Evolutionary conservation across 2,329 filamentous ascomycete genomes (phyloP).

Genomic region (Xylaria multiplex): DNA sequence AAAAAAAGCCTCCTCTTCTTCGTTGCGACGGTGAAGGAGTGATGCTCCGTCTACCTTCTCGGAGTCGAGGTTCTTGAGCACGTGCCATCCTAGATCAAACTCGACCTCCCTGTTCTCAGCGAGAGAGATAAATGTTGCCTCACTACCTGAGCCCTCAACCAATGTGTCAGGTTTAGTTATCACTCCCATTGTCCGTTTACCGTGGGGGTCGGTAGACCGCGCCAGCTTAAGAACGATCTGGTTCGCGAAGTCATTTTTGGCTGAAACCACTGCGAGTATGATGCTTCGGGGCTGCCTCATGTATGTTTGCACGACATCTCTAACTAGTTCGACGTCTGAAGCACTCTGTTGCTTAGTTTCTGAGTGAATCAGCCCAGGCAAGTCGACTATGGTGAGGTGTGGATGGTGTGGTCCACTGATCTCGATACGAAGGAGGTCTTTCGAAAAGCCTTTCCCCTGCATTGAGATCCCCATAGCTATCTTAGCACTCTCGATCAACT

Average conservation of each 20-base stretch:
- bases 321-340: slow-evolving; percentile 57
- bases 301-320: slow-evolving; percentile 62
- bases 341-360: slow-evolving; percentile 59
- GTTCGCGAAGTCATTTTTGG: slow-evolving; percentile 66
- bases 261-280: slow-evolving; percentile 67
- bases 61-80: slow-evolving; percentile 59
- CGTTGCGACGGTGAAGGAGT: slow-evolving; percentile 51
- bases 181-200: slow-evolving; percentile 59
- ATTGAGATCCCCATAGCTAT: slow-evolving; percentile 60
- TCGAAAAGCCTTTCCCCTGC: slow-evolving; percentile 53
- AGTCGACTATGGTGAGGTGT: slow-evolving; percentile 67
- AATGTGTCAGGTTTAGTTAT: slow-evolving; percentile 61
- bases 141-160: slow-evolving; percentile 51
- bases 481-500: slow-evolving; percentile 55
- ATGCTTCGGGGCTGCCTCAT: slow-evolving; percentile 67
- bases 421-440: slow-evolving; percentile 60
- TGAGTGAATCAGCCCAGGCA: slow-evolving; percentile 65
- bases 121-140: slow-evolving; percentile 54
- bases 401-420: slow-evolving; percentile 58
- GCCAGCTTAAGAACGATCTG: slow-evolving; percentile 66
- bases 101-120: slow-evolving; percentile 58
- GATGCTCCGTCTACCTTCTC: slow-evolving; percentile 47
- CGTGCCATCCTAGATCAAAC: slow-evolving; percentile 64
- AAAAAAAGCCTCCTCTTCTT: slow-evolving; percentile 57
- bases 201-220: slow-evolving; percentile 49